Evolutionary conservation across 306 rosid species (phyloP), one percentile per base, ranked within the genome.

Genomic region (Luffa acutangula): DNA sequence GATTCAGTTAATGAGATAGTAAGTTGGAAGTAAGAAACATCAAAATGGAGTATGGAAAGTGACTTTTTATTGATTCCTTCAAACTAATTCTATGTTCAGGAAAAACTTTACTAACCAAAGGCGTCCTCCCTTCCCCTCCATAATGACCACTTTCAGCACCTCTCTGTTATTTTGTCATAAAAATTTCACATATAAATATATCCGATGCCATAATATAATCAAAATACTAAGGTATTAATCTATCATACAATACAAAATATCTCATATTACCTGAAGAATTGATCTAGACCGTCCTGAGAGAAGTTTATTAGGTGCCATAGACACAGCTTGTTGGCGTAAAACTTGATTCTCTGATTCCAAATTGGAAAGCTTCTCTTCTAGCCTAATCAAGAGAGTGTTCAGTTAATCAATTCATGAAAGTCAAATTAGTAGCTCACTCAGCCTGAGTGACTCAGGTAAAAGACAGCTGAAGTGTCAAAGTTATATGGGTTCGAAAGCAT

Each of bases 341-440:
- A 95, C 96, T 93, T 95, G 99, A 80, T 95, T 95, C 89, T 95
- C 99, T 6, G 99, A 93, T 87, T 95, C 99, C 71, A 93, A 82
- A 86, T 93, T 95, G 83, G 99, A 93, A 82, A 95, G 86, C 83
- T 95, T 95, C 76, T 95, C 99, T 80, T 93, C 99, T 81, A 95
- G 89, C 91, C 99, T 96, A 84, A 78, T 79, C 70, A 80, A 88
- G 75, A 74, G 78, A 83, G 59, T 59, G 83, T 80, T 69, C 31
- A 76, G 33, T 77, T 56, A 41, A 88, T 48, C 87, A 81, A 39
- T n/a, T 75, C 62, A 75, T 53, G 49, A 75, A 75, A 15, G 49
- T 75, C 64, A 75, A 75, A 34, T 75, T 73, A 76, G 57, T 86
- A 81, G 71, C 54, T 51, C 76, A 76, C 64, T 56, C 21, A 3